Evolutionary conservation across 768 basidiomycete species (phyloP), one percentile per base, ranked within the genome.

Genomic region (Agrocybe chaxingu): DNA sequence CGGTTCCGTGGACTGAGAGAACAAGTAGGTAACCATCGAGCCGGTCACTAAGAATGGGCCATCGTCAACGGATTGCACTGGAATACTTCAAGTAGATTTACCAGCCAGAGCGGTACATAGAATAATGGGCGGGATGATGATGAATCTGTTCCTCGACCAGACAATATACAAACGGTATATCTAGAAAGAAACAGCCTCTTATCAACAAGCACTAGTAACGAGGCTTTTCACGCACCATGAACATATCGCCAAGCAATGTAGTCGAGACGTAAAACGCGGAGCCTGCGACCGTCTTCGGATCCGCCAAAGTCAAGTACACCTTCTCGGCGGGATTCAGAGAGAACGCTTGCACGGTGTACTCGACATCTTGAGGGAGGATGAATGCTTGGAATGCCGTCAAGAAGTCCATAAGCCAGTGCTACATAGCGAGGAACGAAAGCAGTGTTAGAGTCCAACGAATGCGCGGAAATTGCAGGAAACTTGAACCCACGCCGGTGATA

Each of bases 21-120:
- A 61, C n/a, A 61, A 39, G 38, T 57, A 59, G 19, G 52, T 61
- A 19, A 57, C 48, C 53, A 55, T 52, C 7, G 48, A 39, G 37
- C 57, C 55, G 19, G 51, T 56, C 3, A 49, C 53, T 62, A 32
- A 6, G 3, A 24, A 9, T 19, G 19, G 7, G 48, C 8, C 8
- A 13, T 40, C 12, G 18, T 30, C 32, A 45, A 16, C 10, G 11
- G 31, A 39, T 2, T 13, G 18, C 39, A 31, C 30, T n/a, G 11
- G 42, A 45, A 12, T 18, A 43, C 8, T 11, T 46, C n/a, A 32
- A 24, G 7, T 31, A 3, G 24, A 24, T 24, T 35, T 51, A 55
- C 54, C 50, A 30, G 50, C 50, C 33, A 55, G 39, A 7, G 54
- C 45, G 12, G 52, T 32, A 41, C 36, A 48, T 3, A 56, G 35